phyloP scores from a whole-genome alignment of 352 stramenopile species.

The Phytophthora pluvialis region DNA sequence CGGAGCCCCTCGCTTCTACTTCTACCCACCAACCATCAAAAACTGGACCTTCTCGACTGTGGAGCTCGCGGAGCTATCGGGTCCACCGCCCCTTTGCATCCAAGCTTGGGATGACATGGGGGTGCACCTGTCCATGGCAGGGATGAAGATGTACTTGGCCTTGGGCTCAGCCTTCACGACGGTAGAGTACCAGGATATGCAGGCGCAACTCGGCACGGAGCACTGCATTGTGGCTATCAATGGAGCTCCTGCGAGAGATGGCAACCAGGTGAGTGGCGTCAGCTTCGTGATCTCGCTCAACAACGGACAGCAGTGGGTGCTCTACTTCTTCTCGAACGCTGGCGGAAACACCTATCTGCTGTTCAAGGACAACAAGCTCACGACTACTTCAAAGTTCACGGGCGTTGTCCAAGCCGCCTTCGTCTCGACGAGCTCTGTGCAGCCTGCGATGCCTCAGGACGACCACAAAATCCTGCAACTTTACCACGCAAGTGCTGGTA shows the following conservation, averaged over 20 bases:
- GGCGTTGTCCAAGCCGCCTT: constrained; percentile 75
- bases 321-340: constrained; percentile 62
- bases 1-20: constrained; percentile 86
- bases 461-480: constrained; percentile 58
- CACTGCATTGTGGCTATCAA: constrained; percentile 71
- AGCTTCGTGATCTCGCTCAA: constrained; percentile 73
- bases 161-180: constrained; percentile 85
- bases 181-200: constrained; percentile 69
- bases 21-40: constrained; percentile 75
- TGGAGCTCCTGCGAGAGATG: constrained; percentile 41
- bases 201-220: constrained; percentile 68
- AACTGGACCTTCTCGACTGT: constrained; percentile 75
- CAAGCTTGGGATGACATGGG: constrained; percentile 81
- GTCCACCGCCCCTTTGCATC: constrained; percentile 45
- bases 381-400: constrained; percentile 54
- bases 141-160: constrained; percentile 64
- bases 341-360: constrained; percentile 31
- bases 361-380: constrained; percentile 63
- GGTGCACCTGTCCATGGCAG: constrained; percentile 53
- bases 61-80: constrained; percentile 39
- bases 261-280: constrained; percentile 44
- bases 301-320: constrained; percentile 76
- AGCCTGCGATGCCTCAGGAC: constrained; percentile 23
- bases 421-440: constrained; percentile 50
- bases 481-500: constrained; percentile 62